Conservation (phyloP, 306 rosid genomes). For the Clitoria ternatea region DNA sequence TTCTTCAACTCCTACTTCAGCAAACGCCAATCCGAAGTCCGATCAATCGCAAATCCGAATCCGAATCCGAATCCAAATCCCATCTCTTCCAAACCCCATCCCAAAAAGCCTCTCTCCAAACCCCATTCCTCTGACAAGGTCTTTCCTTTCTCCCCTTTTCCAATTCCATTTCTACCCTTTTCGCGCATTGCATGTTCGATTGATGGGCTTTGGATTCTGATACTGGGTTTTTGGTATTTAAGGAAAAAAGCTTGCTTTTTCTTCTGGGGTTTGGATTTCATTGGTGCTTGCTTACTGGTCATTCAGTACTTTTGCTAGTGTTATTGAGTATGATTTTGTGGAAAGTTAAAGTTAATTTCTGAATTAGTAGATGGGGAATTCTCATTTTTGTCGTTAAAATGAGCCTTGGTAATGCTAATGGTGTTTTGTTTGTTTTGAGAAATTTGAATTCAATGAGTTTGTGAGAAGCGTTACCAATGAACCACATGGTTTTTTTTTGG, state of each 20-base stretch:
- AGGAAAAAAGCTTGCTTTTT: slow-evolving; percentile 16
- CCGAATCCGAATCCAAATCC: slow-evolving; percentile 39
- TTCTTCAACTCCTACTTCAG: slow-evolving; percentile 67
- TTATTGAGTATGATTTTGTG: neutral
- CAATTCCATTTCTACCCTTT: neutral
- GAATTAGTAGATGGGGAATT: neutral
- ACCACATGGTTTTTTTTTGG: no score
- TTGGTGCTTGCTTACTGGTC: neutral
- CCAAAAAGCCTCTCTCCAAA: slow-evolving; percentile 59
- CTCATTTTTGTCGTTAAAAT: neutral
- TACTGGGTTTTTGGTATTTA: neutral
- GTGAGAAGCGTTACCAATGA: no score
- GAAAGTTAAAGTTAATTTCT: neutral
- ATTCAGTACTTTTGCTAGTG: neutral
- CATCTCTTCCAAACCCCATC: slow-evolving; percentile 27
- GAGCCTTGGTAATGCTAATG: neutral
- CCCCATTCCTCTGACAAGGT: slow-evolving; percentile 85
- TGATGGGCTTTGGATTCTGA: neutral
- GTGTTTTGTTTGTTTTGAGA: neutral
- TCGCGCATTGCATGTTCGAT: no score
- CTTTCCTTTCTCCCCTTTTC: neutral
- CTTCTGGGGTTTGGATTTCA: neutral
- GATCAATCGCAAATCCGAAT: slow-evolving; percentile 61
- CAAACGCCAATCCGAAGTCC: slow-evolving; percentile 73
- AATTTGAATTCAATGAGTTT: no score